A percentile compares a stretch with the other conserved stretches of the same genome.
These are phyloP conservation scores for Graphium sp. DNA, from an alignment of 2,329 filamentous ascomycete genomes.

Conservation along the genomic window DNA sequence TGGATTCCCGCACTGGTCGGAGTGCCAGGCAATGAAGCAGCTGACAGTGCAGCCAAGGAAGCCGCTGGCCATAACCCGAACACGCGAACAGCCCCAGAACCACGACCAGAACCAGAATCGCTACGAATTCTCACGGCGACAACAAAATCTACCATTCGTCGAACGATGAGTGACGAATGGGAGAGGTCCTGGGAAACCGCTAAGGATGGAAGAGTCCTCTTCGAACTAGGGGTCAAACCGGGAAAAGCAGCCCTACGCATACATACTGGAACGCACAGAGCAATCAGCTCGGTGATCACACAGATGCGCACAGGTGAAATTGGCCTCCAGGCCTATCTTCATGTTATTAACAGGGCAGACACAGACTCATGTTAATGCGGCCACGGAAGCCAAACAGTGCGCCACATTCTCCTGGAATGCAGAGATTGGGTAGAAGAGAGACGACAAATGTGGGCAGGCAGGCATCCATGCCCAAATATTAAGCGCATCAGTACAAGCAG, in stretches of 20 bases:
- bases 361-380: constrained; percentile 12
- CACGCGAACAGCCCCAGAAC: not conserved
- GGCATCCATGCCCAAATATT: constrained; percentile 9
- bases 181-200: constrained; percentile 3
- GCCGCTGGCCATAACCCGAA: constrained; percentile 15
- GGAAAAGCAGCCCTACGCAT: constrained; percentile 5
- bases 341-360: constrained; percentile 11
- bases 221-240: constrained; percentile 5
- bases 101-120: constrained; percentile 2
- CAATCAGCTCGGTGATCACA: constrained; percentile 11
- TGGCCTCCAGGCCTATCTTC: constrained; percentile 11
- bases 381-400: constrained; percentile 11
- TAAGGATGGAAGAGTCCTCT: constrained; percentile 5
- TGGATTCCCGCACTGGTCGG: constrained; percentile 9
- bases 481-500: constrained; percentile 15
- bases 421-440: constrained; percentile 12
- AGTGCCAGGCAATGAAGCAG: constrained; percentile 8
- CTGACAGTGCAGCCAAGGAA: constrained; percentile 18
- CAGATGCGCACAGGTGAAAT: constrained; percentile 12
- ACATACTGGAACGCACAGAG: constrained; percentile 7
- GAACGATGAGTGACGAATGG: constrained; percentile 6
- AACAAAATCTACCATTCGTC: constrained; percentile 6
- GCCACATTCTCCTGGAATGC: constrained; percentile 14
- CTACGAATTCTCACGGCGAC: constrained; percentile 6
- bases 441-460: constrained; percentile 10